Evolutionary conservation across 139 green algal genomes (phyloP), one percentile per base, ranked within the genome.

Genomic region (Spirogloea muscicola): DNA sequence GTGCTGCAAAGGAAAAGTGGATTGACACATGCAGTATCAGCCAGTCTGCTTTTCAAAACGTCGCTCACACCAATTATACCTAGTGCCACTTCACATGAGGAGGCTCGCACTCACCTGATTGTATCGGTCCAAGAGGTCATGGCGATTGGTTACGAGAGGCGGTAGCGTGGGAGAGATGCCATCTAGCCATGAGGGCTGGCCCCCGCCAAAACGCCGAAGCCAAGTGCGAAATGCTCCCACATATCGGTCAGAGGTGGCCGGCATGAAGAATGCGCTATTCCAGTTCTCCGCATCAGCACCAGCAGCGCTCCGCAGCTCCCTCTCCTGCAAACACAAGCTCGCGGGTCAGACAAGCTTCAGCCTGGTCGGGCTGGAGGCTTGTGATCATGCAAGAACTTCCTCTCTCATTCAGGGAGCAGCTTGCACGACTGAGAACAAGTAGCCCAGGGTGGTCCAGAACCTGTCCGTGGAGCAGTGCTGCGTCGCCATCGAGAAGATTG

Each of bases 401-500:
- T 25, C 13, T 51, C 43, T 25, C 10, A 25, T 10, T 10, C 10
- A 13, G 43, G 43, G 13, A 13, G 13, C 10, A 51, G 43, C n/a
- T n/a, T n/a, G n/a, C n/a, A n/a, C n/a, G n/a, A n/a, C n/a, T n/a
- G n/a, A n/a, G n/a, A n/a, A n/a, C n/a, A n/a, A n/a, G n/a, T n/a
- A n/a, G n/a, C n/a, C n/a, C n/a, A n/a, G n/a, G n/a, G n/a, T n/a
- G n/a, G n/a, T n/a, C n/a, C 43, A 13, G 13, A 10, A 51, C 43
- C 43, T 51, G 43, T 10, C 43, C 10, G 55, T 64, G 55, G 10
- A 64, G 55, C 9, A 64, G 36, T 16, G 36, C 9, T 10, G 55
- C 55, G 36, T 64, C 55, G 31, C 55, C 55, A 13, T 64, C 55
- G 10, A 64, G 55, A 10, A 64, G 55, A 13, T 40, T 38, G 36